phyloP scores from a whole-genome alignment of 192 early-diverging fungal species.

The Thamnidium elegans region DNA sequence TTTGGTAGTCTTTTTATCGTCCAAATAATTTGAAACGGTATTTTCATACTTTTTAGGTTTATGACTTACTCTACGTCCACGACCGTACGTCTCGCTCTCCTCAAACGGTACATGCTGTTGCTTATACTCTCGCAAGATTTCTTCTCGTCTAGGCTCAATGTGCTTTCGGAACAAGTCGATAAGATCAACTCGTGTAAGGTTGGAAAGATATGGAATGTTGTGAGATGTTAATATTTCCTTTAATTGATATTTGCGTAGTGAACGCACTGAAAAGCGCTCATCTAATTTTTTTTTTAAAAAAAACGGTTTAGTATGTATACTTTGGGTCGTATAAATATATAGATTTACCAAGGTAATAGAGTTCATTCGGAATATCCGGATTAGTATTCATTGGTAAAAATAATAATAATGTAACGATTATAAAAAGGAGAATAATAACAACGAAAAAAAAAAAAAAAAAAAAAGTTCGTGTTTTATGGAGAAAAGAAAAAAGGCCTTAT shows the following conservation, averaged over 20 bases:
- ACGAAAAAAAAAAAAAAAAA: neutral
- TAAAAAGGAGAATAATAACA: neutral
- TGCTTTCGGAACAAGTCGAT: neutral
- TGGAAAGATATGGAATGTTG: neutral
- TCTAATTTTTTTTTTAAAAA: neutral
- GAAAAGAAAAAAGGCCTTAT: no score
- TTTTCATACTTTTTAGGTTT: no score
- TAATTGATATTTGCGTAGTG: slow-evolving; percentile 1
- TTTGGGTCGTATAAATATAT: neutral
- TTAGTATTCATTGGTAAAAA: neutral
- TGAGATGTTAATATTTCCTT: neutral
- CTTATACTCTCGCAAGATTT: neutral
- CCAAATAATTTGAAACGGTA: no score
- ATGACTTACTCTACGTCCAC: no score
- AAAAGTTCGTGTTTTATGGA: no score
- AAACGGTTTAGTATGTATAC: no score
- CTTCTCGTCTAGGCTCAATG: neutral
- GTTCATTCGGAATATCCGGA: neutral
- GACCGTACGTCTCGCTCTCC: no score
- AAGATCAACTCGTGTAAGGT: neutral
- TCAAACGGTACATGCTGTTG: no score
- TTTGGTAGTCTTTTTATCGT: no score
- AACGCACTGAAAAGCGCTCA: neutral
- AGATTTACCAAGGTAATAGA: slow-evolving; percentile 5
- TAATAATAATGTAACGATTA: no score